Conservation (phyloP, 179 eudicot genomes). For the Silene noctiflora region DNA sequence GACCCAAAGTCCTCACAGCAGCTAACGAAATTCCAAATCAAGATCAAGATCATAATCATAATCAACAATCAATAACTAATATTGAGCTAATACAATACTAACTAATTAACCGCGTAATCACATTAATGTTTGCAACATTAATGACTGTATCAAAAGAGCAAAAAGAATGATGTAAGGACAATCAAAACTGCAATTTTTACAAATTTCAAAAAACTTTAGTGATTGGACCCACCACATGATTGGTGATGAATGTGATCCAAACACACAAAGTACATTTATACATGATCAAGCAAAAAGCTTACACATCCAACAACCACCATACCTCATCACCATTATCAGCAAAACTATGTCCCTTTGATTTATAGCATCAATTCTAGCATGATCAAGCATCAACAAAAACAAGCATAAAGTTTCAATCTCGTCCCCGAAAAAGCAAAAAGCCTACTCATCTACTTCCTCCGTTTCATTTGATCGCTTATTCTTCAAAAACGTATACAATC, state of each 20-base stretch:
- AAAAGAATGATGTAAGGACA: constrained; percentile 8
- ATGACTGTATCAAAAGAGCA: too few species aligned
- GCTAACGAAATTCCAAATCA: neutral
- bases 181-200: neutral
- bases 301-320: neutral
- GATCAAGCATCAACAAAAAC: constrained; percentile 16
- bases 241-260: constrained; percentile 20
- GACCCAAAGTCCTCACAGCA: neutral
- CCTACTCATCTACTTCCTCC: neutral
- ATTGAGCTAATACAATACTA: too few species aligned
- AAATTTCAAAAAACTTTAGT: constrained; percentile 11
- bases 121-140: neutral
- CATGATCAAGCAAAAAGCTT: constrained; percentile 21
- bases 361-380: constrained; percentile 8
- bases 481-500: too few species aligned
- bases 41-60: neutral
- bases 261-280: constrained; percentile 14
- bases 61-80: too few species aligned
- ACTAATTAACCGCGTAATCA: neutral
- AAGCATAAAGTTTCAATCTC: too few species aligned
- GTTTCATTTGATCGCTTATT: too few species aligned
- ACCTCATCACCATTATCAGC: constrained; percentile 11
- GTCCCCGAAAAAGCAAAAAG: too few species aligned
- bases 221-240: constrained; percentile 23
- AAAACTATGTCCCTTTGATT: neutral